A percentile compares a stretch with the other conserved stretches of the same genome.
Conservation (phyloP, 2,329 filamentous ascomycete species). For the Tympanopsis confertula region DNA sequence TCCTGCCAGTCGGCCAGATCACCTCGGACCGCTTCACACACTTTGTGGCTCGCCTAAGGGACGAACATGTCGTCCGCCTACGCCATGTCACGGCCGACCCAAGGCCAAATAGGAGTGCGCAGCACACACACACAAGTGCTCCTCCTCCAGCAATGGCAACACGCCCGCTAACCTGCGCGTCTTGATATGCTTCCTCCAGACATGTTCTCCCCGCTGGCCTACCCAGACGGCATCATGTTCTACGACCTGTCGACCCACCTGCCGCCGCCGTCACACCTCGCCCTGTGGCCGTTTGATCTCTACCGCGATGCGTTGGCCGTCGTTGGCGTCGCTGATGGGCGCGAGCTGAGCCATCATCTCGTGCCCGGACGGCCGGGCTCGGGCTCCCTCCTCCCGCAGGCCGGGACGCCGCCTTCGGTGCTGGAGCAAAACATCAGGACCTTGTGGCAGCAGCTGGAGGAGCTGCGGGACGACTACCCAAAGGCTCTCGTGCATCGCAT, state of each 20-base stretch:
- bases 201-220: conserved; percentile 86
- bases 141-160: conserved; percentile 4
- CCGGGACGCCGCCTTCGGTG: conserved; percentile 34
- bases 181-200: conserved; percentile 38
- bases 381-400: conserved; percentile 38
- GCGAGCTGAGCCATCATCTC: conserved; percentile 41
- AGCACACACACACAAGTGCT: conserved; percentile 1
- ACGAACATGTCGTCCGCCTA: conserved; percentile 71
- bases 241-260: conserved; percentile 77
- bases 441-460: conserved; percentile 57
- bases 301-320: conserved; percentile 76
- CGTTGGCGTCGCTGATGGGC: conserved; percentile 74
- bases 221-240: conserved; percentile 73
- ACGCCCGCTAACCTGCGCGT: conserved; percentile 3
- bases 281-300: conserved; percentile 78
- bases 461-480: conserved; percentile 60
- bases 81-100: conserved; percentile 78
- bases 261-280: conserved; percentile 67
- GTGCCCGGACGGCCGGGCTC: too few species aligned
- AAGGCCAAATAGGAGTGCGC: conserved; percentile 70
- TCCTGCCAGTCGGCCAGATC: conserved; percentile 79
- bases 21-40: conserved; percentile 67
- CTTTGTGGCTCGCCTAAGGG: conserved; percentile 68
- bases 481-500: conserved; percentile 69
- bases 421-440: conserved; percentile 45